Evolutionary conservation across 345 rosid genomes (phyloP).

Genomic region (Trapa incisa): DNA sequence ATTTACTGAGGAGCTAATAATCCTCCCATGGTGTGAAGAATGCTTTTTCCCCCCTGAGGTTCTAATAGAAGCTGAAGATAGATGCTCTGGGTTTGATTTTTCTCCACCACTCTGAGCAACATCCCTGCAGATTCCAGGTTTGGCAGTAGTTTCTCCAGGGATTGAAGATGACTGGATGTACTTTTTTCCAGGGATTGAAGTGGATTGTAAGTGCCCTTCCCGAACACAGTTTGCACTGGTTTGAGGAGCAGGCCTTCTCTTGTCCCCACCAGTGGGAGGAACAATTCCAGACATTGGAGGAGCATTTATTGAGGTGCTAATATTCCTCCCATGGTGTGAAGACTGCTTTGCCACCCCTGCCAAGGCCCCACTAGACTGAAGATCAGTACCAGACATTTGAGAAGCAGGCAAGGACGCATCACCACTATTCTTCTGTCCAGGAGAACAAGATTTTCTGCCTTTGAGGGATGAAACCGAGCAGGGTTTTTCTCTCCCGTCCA

Average conservation of each 20-base stretch:
- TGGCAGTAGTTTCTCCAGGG: neutral
- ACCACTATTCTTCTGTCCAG: neutral
- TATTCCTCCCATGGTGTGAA: neutral
- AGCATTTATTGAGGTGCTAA: neutral
- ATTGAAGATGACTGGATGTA: no score
- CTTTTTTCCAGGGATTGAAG: neutral
- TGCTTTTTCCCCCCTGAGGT: no score
- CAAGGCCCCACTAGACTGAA: neutral
- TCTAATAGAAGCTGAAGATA: neutral
- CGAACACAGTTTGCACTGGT: neutral
- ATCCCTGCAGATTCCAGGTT: constrained; percentile 9
- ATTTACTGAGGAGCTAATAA: no score
- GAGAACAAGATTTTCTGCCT: neutral
- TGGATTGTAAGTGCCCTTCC: neutral
- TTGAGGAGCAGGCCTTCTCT: neutral
- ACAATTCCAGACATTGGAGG: constrained; percentile 3
- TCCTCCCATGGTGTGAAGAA: no score
- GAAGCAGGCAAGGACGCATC: neutral
- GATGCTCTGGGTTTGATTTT: constrained; percentile 11
- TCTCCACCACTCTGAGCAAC: constrained; percentile 17
- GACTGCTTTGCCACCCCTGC: neutral
- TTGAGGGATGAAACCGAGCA: neutral
- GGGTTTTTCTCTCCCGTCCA: neutral
- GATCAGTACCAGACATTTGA: constrained; percentile 3
- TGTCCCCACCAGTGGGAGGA: neutral